Percentiles rank a stretch among this genome's conserved stretches.
phyloP scores from a whole-genome alignment of 73 alveolate genomes.

The Paramecium biaurelia region DNA sequence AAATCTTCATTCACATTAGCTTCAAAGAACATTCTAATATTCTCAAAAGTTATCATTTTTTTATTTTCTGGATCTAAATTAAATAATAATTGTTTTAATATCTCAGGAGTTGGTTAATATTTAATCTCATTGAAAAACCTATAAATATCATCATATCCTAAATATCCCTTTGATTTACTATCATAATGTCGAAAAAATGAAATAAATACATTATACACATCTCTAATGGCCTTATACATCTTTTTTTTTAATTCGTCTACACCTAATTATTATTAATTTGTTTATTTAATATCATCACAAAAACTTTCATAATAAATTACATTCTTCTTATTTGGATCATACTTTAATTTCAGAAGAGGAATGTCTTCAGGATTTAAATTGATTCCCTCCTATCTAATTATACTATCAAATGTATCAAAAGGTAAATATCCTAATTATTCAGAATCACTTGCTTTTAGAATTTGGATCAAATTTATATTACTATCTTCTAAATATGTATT shows the following conservation, averaged over 20 bases:
- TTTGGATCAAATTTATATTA: background rate
- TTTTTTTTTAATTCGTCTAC: background rate
- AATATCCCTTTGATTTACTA: background rate
- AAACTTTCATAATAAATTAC: background rate
- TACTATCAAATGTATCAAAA: background rate
- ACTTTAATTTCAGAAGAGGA: background rate
- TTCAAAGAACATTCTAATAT: background rate
- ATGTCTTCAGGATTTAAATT: background rate
- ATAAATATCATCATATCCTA: slow-evolving; percentile 23
- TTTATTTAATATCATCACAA: background rate
- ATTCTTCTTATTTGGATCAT: slow-evolving; percentile 13
- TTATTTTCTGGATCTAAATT: background rate
- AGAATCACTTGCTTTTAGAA: background rate
- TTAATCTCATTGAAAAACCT: slow-evolving; percentile 5
- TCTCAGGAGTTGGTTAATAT: background rate
- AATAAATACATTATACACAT: background rate
- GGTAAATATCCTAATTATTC: background rate
- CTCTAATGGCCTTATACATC: background rate
- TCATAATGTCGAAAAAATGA: background rate
- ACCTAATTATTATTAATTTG: background rate
- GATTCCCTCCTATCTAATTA: background rate
- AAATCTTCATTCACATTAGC: background rate
- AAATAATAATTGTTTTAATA: background rate
- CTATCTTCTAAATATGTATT: background rate
- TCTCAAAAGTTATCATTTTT: background rate